Conservation (phyloP, 2,329 filamentous ascomycete species). For the Venturia oleaginea region DNA sequence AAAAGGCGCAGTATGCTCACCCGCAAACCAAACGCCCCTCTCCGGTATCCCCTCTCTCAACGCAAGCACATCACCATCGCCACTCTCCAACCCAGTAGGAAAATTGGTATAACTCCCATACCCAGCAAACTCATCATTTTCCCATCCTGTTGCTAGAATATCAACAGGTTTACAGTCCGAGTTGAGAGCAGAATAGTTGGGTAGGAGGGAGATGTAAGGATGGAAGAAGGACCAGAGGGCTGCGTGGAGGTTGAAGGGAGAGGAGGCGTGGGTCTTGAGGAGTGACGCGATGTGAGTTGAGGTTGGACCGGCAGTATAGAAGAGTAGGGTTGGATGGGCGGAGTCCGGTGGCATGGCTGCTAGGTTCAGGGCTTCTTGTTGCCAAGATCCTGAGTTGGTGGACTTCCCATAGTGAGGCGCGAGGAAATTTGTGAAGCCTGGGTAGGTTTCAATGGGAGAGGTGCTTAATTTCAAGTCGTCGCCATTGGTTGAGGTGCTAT, state of each 20-base stretch:
- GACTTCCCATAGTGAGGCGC: slow-evolving; percentile 56
- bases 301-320: slow-evolving; percentile 61
- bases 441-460: slow-evolving; percentile 17
- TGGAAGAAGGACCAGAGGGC: slow-evolving; percentile 59
- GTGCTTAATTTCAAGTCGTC: not conserved
- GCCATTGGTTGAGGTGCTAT: not conserved
- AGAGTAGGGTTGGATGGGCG: slow-evolving; percentile 73
- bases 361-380: slow-evolving; percentile 69
- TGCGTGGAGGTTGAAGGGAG: slow-evolving; percentile 35
- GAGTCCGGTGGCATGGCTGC: slow-evolving; percentile 50
- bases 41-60: slow-evolving; percentile 50
- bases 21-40: slow-evolving; percentile 72
- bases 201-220: slow-evolving; percentile 70
- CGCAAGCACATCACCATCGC: slow-evolving; percentile 60
- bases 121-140: slow-evolving; percentile 68
- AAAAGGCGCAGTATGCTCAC: slow-evolving; percentile 86
- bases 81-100: slow-evolving; percentile 61
- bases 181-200: slow-evolving; percentile 49
- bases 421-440: slow-evolving; percentile 70
- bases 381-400: slow-evolving; percentile 57
- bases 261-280: slow-evolving; percentile 21
- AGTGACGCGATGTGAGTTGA: slow-evolving; percentile 39
- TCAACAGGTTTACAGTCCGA: slow-evolving; percentile 53
- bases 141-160: slow-evolving; percentile 67
- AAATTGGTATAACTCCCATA: slow-evolving; percentile 82